A percentile compares a stretch with the other conserved stretches of the same genome.
Conservation (phyloP, 495 filamentous ascomycete species). For the Penicillium fimorum region DNA sequence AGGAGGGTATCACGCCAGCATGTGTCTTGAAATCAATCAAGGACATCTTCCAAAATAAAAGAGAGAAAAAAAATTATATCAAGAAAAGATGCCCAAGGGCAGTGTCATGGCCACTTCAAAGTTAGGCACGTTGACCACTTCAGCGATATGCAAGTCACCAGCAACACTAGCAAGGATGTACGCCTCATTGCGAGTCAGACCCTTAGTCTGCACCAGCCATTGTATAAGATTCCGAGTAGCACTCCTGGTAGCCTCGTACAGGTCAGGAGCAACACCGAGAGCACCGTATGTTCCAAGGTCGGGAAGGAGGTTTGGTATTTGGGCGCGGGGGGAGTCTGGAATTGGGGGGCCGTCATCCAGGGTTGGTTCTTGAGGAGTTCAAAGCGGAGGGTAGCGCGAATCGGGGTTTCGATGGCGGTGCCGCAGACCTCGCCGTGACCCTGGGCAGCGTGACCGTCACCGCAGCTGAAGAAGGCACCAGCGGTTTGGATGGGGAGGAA, state of each 20-base stretch:
- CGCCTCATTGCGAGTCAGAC: slow-evolving; percentile 43
- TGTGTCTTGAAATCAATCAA: slow-evolving; percentile 4
- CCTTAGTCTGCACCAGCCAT: slow-evolving; percentile 47
- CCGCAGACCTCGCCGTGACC: slow-evolving; percentile 56
- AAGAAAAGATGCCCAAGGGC: slow-evolving; percentile 43
- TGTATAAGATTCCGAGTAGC: slow-evolving; percentile 43
- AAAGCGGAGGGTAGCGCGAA: slow-evolving; percentile 46
- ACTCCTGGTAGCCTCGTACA: slow-evolving; percentile 45
- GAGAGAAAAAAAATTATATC: slow-evolving; percentile 1
- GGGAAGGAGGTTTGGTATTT: slow-evolving; percentile 26
- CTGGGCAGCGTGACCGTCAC: slow-evolving; percentile 55
- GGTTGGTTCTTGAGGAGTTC: slow-evolving; percentile 44
- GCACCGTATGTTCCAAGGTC: slow-evolving; percentile 47
- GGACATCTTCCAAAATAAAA: background rate
- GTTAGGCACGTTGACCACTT: slow-evolving; percentile 52
- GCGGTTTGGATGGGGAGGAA: slow-evolving; percentile 48
- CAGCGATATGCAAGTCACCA: slow-evolving; percentile 44
- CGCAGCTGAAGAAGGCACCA: slow-evolving; percentile 53
- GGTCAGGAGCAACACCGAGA: slow-evolving; percentile 44
- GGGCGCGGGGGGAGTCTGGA: slow-evolving; percentile 33
- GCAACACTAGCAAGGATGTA: slow-evolving; percentile 53
- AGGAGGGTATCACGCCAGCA: slow-evolving; percentile 7
- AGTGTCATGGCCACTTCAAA: slow-evolving; percentile 47
- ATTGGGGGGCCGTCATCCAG: slow-evolving; percentile 47
- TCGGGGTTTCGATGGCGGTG: slow-evolving; percentile 53